Percentiles rank a stretch among this genome's conserved stretches.
Conservation (phyloP, 2,329 filamentous ascomycete species). For the Tolypocladium nubicola region DNA sequence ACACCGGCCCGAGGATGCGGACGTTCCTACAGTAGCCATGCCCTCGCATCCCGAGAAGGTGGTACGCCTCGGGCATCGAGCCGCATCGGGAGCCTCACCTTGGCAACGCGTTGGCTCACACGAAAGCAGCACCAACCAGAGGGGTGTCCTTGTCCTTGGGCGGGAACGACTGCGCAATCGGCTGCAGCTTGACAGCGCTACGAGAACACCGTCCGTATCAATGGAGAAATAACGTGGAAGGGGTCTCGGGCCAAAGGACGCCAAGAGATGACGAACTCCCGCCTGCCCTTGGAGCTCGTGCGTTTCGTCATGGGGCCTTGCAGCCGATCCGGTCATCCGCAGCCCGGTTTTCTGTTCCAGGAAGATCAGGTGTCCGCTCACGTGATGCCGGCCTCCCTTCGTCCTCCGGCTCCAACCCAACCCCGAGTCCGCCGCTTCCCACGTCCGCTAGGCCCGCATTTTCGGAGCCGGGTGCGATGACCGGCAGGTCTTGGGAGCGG, state of each 20-base stretch:
- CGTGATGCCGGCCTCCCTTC: neutral
- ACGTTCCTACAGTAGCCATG: too few relatives aligned
- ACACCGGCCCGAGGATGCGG: too few relatives aligned
- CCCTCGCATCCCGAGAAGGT: too few relatives aligned
- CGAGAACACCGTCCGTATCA: neutral
- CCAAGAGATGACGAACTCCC: neutral
- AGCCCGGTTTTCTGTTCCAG: neutral
- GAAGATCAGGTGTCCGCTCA: neutral
- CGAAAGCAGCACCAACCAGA: too few relatives aligned
- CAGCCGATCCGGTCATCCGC: neutral
- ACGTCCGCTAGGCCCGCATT: neutral
- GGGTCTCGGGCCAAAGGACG: neutral
- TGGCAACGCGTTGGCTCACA: neutral
- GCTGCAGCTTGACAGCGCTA: too few relatives aligned
- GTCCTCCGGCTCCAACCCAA: neutral
- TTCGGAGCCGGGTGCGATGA: neutral
- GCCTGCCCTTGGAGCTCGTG: neutral
- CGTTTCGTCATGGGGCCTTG: neutral
- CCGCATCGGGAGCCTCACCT: neutral
- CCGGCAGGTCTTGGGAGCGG: neutral
- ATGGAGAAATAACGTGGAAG: neutral
- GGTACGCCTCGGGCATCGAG: too few relatives aligned
- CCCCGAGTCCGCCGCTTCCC: neutral
- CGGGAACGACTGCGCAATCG: too few relatives aligned
- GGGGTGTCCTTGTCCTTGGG: too few relatives aligned